Percentiles rank a stretch among this genome's conserved stretches.
phyloP scores from a whole-genome alignment of 768 basidiomycete species.

The Pisolithus microcarpus region DNA sequence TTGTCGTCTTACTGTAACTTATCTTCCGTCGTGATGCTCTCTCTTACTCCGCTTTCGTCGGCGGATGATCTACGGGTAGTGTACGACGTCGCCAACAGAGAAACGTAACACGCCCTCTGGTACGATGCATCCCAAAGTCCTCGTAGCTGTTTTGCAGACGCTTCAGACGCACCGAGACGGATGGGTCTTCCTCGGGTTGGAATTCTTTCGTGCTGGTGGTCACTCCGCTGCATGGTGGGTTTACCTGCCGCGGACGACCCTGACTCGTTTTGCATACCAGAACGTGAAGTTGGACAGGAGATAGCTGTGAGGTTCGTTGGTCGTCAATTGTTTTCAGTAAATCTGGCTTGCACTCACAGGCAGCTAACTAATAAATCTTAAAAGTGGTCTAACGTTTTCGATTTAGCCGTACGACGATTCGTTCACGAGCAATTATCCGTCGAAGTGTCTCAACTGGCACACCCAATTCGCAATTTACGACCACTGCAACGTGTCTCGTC shows the following conservation, averaged over 20 bases:
- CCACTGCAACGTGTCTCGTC: not conserved
- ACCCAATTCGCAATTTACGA: too few relatives aligned
- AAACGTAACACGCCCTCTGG: slow-evolving; percentile 73
- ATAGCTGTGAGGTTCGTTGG: not conserved
- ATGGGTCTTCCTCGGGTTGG: slow-evolving; percentile 95
- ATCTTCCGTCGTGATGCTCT: not conserved
- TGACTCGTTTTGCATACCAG: not conserved
- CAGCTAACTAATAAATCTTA: too few relatives aligned
- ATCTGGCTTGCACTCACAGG: not conserved
- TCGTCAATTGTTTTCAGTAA: too few relatives aligned
- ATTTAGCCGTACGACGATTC: too few relatives aligned
- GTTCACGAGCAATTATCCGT: too few relatives aligned
- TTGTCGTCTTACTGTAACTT: too few relatives aligned
- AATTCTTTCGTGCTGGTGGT: slow-evolving; percentile 80
- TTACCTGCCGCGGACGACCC: not conserved
- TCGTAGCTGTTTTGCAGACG: slow-evolving; percentile 95
- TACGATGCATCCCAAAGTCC: slow-evolving; percentile 93
- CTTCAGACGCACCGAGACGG: slow-evolving; percentile 88
- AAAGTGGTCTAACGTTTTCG: too few relatives aligned
- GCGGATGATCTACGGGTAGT: slow-evolving; percentile 39
- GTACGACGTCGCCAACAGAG: slow-evolving; percentile 89
- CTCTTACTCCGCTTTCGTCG: too few relatives aligned
- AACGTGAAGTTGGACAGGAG: slow-evolving; percentile 1
- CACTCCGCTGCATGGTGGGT: slow-evolving; percentile 6
- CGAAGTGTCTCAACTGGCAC: too few relatives aligned